Evolutionary conservation across 176 grass and related monocot species (phyloP), one percentile per base, ranked within the genome.

Genomic region (Pontederia paniculata): DNA sequence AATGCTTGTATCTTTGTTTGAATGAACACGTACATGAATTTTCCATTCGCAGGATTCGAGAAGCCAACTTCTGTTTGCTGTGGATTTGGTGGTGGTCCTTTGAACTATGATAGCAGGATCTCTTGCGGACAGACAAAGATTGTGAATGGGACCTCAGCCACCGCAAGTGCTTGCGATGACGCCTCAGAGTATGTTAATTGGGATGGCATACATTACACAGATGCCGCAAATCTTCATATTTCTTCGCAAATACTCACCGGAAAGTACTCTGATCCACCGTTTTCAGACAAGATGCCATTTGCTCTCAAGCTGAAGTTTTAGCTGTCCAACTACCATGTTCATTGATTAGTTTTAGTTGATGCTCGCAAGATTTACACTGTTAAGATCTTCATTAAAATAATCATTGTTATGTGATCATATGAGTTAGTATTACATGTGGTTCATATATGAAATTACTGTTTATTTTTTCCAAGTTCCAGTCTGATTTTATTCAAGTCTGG

Each of bases 201-300:
- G 93, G 93, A 97, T 44, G 93, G 93, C 22, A 88, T 97, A 72
- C 93, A 97, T 68, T 91, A 88, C 55, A 91, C 86, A 0, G 93
- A 97, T 70, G 83, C 83, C 66, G 86, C 83, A 23, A 97, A 91
- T 75, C 85, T 76, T 66, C 83, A 88, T 14, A 64, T 91, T 16
- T 56, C 86, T 41, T 97, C 80, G 17, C 80, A 81, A 74, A 98
- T 98, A 63, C 83, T 98, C 20, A 88, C 86, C 1, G 93, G 93
- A 47, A 98, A 53, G 73, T 91, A 88, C 59, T 84, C 86, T 0
- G 86, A 98, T 51, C 93, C 93, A 17, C 77, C 93, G 0, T 98
- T 98, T 20, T 45, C 43, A 7, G 74, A 88, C 41, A 98, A 75
- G 76, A 91, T 98, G 83, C 86, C 93, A 12, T 98, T 98, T 66